A percentile compares a stretch with the other conserved stretches of the same genome.
phyloP scores from a whole-genome alignment of 441 rosid species.

The Melastoma candidum region DNA sequence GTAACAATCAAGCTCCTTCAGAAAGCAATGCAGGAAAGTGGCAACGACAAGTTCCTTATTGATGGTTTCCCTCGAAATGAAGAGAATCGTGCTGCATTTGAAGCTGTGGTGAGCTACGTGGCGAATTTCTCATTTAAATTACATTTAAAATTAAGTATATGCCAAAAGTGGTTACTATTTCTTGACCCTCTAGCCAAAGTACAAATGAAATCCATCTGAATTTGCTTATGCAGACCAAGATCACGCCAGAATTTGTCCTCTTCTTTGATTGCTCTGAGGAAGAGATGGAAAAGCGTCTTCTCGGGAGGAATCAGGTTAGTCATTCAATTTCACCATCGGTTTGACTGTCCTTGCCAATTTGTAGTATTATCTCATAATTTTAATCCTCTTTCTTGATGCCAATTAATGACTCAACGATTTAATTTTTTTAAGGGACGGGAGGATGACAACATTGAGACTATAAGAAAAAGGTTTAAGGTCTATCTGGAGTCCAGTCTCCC shows the following conservation, averaged over 20 bases:
- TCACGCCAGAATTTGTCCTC: constrained; percentile 61
- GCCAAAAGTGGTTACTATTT: too few species aligned
- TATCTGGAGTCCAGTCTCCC: constrained; percentile 78
- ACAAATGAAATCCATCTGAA: too few species aligned
- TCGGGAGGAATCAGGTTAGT: constrained; percentile 74
- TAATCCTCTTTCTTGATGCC: not conserved
- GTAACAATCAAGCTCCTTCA: constrained; percentile 84
- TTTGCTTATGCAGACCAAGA: constrained; percentile 45
- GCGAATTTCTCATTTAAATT: not conserved
- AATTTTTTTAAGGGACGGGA: constrained; percentile 60
- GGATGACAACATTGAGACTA: constrained; percentile 84
- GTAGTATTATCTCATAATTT: not conserved
- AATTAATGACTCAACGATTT: too few species aligned
- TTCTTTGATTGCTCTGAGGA: constrained; percentile 76
- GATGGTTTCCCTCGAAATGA: constrained; percentile 95
- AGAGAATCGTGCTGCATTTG: constrained; percentile 82
- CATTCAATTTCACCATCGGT: constrained; percentile 2
- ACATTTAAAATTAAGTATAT: not conserved
- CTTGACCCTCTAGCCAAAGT: too few species aligned
- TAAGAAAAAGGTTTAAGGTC: constrained; percentile 79
- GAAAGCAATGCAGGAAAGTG: constrained; percentile 61
- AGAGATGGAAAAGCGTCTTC: constrained; percentile 71
- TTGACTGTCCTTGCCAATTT: constrained; percentile 1
- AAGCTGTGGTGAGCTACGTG: constrained; percentile 53
- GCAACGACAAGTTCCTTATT: constrained; percentile 70